Conservation (phyloP, 1,139 yeast genomes). For the Pichia sp. region DNA sequence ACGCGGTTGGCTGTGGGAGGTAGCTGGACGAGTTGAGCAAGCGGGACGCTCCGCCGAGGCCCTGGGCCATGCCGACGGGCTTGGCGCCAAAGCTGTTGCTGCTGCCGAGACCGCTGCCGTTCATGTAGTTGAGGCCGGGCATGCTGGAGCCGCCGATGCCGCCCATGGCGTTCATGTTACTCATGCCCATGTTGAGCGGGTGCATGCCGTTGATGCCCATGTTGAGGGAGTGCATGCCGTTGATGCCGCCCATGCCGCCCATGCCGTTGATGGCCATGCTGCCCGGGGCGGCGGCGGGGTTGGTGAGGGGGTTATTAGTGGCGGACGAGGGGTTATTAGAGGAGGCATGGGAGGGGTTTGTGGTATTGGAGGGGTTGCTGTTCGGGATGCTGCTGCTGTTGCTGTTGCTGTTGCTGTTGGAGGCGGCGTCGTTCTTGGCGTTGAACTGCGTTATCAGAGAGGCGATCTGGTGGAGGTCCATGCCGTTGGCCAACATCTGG, state of each 20-base stretch:
- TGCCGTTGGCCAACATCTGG: constrained; percentile 33
- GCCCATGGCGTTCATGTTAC: background rate
- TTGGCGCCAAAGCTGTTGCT: constrained; percentile 10
- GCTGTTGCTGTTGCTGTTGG: constrained; percentile 10
- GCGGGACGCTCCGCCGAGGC: constrained; percentile 1
- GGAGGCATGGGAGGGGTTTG: too few relatives aligned
- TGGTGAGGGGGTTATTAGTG: constrained; percentile 6
- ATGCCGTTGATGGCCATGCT: constrained; percentile 3
- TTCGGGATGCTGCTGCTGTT: constrained; percentile 8
- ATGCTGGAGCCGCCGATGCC: background rate
- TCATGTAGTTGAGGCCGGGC: background rate
- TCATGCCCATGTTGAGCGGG: background rate
- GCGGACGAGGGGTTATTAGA: too few relatives aligned
- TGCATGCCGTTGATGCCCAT: constrained; percentile 1
- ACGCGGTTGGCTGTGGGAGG: constrained; percentile 7
- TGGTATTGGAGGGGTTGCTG: constrained; percentile 1
- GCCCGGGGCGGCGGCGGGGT: background rate
- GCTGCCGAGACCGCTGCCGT: constrained; percentile 3
- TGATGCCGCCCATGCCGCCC: background rate
- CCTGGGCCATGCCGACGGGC: constrained; percentile 2
- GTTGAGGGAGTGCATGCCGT: constrained; percentile 1
- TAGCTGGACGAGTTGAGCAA: background rate
- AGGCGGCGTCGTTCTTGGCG: constrained; percentile 11
- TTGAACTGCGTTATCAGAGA: constrained; percentile 28
- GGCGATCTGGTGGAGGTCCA: constrained; percentile 32